phyloP scores from a whole-genome alignment of 1,284 basidiomycete genomes.

The Leccinum brunneo-olivaceum region DNA sequence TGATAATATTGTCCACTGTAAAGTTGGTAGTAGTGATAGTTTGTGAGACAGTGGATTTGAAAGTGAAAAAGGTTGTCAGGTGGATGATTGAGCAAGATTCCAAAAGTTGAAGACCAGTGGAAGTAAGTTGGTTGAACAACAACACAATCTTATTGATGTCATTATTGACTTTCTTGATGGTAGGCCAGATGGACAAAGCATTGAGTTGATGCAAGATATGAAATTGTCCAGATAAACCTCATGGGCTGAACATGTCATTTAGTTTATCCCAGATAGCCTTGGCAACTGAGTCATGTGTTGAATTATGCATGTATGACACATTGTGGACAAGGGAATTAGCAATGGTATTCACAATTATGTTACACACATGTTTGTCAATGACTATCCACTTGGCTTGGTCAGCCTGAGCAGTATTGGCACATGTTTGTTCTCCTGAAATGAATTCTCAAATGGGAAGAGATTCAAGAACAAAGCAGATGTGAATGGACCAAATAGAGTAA shows the following conservation, averaged over 20 bases:
- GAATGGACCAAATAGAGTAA: background rate
- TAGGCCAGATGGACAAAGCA: too few species aligned
- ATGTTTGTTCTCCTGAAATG: background rate
- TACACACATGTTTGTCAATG: background rate
- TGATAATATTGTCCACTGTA: too few species aligned
- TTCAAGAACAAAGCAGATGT: background rate
- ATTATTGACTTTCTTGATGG: too few species aligned
- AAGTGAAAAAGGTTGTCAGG: too few species aligned
- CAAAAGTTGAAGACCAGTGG: background rate
- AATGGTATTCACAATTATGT: background rate
- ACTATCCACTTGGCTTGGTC: background rate
- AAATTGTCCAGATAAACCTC: too few species aligned
- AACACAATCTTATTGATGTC: too few species aligned
- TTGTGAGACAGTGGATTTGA: too few species aligned
- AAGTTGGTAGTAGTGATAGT: too few species aligned
- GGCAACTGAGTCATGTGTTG: background rate
- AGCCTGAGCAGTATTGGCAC: too few species aligned
- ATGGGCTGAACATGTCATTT: background rate
- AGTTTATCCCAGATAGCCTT: background rate
- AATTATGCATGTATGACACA: background rate
- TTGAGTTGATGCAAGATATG: too few species aligned
- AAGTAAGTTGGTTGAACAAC: too few species aligned
- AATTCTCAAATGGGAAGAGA: background rate
- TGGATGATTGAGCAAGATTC: too few species aligned
- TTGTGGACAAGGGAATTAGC: background rate